Percentiles rank a stretch among this genome's conserved stretches.
Conservation (phyloP, 2,329 filamentous ascomycete species). For the Pseudogymnoascus destructans region DNA sequence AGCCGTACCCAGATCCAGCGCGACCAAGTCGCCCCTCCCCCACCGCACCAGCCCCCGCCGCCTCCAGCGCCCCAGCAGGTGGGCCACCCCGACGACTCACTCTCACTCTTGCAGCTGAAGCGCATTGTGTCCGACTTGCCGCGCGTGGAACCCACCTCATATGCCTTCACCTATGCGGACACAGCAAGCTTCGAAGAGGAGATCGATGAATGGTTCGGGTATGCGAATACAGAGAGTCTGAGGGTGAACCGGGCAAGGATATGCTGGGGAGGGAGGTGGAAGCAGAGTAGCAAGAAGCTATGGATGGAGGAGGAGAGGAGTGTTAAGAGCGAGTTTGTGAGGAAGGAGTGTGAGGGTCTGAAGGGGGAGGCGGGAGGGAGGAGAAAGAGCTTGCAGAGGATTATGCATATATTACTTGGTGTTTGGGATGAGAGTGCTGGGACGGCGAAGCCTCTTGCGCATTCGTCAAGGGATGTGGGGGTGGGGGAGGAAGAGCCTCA, state of each 20-base stretch:
- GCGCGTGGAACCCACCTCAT: slow-evolving; percentile 54
- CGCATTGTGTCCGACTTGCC: slow-evolving; percentile 64
- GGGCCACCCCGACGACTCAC: slow-evolving; percentile 46
- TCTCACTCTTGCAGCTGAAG: slow-evolving; percentile 61
- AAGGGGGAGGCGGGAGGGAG: slow-evolving; percentile 30
- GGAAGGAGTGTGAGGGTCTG: slow-evolving; percentile 35
- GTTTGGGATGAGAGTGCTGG: slow-evolving; percentile 58
- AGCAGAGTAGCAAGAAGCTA: slow-evolving; percentile 36
- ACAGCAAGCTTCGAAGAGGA: slow-evolving; percentile 67
- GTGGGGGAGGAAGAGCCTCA: slow-evolving; percentile 33
- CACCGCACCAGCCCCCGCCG: slow-evolving; percentile 25
- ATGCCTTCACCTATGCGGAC: slow-evolving; percentile 76
- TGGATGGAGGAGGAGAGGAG: slow-evolving; percentile 56
- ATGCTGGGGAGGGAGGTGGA: slow-evolving; percentile 68
- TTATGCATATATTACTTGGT: slow-evolving; percentile 52
- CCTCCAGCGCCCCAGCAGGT: slow-evolving; percentile 22
- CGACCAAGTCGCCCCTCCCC: slow-evolving; percentile 29
- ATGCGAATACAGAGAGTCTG: slow-evolving; percentile 73
- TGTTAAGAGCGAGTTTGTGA: slow-evolving; percentile 43
- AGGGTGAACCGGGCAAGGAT: slow-evolving; percentile 63
- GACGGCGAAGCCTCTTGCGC: slow-evolving; percentile 23
- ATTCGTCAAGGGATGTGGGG: slow-evolving; percentile 18
- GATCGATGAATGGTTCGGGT: slow-evolving; percentile 95
- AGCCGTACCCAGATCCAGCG: slow-evolving; percentile 25
- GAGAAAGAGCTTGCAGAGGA: slow-evolving; percentile 41